Evolutionary conservation across 108 stramenopile genomes (phyloP), one percentile per base, ranked within the genome.

Genomic region (Cyclotella sp.): DNA sequence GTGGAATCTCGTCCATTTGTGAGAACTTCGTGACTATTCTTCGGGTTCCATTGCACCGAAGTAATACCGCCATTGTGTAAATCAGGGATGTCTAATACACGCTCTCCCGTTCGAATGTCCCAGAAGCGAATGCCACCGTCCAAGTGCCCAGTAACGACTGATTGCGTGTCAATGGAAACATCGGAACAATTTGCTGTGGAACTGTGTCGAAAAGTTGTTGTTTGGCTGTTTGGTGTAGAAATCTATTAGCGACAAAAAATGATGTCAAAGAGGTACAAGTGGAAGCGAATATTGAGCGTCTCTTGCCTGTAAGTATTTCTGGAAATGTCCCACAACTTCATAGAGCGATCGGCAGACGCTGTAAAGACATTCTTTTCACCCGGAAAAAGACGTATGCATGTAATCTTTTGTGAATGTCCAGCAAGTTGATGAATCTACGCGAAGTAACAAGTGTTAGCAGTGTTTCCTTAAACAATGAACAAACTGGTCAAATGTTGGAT

Each of bases 241-340:
- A 15, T 39, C 0, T 10, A 11, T 24, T 22, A 47, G 40, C 0
- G 59, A 60, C 43, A 13, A 49, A n/a, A 61, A 47, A 61, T 15
- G 34, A 7, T 18, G 1, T 9, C 22, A 5, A 54, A 43, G 9
- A 40, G 19, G n/a, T 41, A 41, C 11, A 27, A 15, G 8, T 1
- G 0, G 22, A 10, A 24, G 9, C 52, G 26, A 11, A 12, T 41
- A 1, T 3, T 27, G 24, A 15, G 34, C 13, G 2, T 30, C 6
- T 7, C 71, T 72, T 18, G 61, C 71, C 21, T 78, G 69, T 93
- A 95, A 34, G 91, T 93, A 73, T 88, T 79, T 58, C 88, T 78
- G 11, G 87, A 83, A 60, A 95, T 95, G 68, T 95, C 95, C 95
- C 95, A 95, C 9, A 95, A 57, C 55, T 86, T 87, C 19, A 95